Percentiles rank a stretch among this genome's conserved stretches.
These are phyloP conservation scores for Asterionellopsis glacialis DNA, from an alignment of 108 stramenopile species.

Conservation along the genomic window DNA sequence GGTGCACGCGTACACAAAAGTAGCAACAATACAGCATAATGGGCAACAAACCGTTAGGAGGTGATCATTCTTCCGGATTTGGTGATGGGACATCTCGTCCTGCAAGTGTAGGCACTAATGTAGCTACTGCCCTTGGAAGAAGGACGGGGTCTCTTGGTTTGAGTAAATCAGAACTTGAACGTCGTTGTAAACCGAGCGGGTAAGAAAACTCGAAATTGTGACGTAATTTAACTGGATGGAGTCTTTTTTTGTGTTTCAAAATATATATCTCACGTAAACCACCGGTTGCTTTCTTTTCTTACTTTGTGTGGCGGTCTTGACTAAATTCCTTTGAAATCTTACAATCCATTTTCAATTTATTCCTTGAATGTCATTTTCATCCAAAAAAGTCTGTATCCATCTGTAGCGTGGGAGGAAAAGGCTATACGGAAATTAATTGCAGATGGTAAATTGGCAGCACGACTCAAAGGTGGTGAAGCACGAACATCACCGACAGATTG, in stretches of 20 bases:
- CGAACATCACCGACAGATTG: slow-evolving; percentile 30
- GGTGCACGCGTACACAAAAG: too few relatives aligned
- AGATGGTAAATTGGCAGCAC: slow-evolving; percentile 66
- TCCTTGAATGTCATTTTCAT: slow-evolving; percentile 1
- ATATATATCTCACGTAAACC: not conserved
- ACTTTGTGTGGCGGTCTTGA: not conserved
- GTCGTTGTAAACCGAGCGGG: slow-evolving; percentile 67
- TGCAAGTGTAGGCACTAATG: too few relatives aligned
- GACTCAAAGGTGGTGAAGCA: slow-evolving; percentile 53
- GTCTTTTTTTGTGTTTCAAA: not conserved
- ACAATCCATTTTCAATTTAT: not conserved
- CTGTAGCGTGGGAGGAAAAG: slow-evolving; percentile 72
- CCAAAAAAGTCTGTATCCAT: slow-evolving; percentile 45
- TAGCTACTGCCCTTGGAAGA: not conserved
- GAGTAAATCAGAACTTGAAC: slow-evolving; percentile 55
- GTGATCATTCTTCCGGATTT: too few relatives aligned
- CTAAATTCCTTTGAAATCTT: not conserved
- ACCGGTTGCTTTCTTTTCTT: not conserved
- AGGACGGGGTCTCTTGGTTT: slow-evolving; percentile 39
- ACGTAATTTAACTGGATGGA: not conserved
- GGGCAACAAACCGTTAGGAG: too few relatives aligned
- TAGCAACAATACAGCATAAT: too few relatives aligned
- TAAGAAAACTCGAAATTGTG: slow-evolving; percentile 21
- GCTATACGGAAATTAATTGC: slow-evolving; percentile 64
- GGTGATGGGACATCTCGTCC: too few relatives aligned